phyloP scores from a whole-genome alignment of 2,329 filamentous ascomycete genomes.

The Fusarium euwallaceae region DNA sequence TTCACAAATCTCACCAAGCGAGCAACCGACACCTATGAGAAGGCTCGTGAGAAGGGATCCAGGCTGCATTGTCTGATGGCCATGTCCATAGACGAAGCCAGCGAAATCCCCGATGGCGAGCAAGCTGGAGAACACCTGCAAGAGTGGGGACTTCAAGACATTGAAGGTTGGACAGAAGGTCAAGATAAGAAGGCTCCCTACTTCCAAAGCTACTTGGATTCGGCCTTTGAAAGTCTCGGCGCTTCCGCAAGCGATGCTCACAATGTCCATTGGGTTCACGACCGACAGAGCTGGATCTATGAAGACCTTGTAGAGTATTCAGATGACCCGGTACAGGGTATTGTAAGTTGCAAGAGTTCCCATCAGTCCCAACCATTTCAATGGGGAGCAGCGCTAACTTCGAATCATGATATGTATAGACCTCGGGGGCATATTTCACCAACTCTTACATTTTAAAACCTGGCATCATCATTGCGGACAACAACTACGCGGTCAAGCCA shows the following conservation, averaged over 20 bases:
- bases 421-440: neutral
- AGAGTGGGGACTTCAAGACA: too few species aligned
- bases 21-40: neutral
- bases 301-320: too few species aligned
- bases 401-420: too few species aligned
- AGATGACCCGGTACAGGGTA: too few species aligned
- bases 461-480: conserved; percentile 17
- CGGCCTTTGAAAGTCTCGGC: neutral
- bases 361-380: too few species aligned
- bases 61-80: neutral
- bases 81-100: conserved; percentile 2
- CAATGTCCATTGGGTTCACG: neutral
- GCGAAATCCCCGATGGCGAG: neutral
- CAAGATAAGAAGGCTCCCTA: neutral
- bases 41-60: neutral
- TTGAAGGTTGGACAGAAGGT: neutral
- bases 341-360: too few species aligned
- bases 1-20: conserved; percentile 11
- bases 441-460: conserved; percentile 6
- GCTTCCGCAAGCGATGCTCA: neutral
- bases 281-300: too few species aligned
- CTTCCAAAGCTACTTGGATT: conserved; percentile 5
- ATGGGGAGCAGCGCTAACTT: too few species aligned
- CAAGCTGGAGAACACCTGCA: too few species aligned
- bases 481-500: neutral